These are phyloP conservation scores for Hemisphaericaspora xylofermentans DNA, from an alignment of 1,139 yeast genomes.

Conservation along the genomic window DNA sequence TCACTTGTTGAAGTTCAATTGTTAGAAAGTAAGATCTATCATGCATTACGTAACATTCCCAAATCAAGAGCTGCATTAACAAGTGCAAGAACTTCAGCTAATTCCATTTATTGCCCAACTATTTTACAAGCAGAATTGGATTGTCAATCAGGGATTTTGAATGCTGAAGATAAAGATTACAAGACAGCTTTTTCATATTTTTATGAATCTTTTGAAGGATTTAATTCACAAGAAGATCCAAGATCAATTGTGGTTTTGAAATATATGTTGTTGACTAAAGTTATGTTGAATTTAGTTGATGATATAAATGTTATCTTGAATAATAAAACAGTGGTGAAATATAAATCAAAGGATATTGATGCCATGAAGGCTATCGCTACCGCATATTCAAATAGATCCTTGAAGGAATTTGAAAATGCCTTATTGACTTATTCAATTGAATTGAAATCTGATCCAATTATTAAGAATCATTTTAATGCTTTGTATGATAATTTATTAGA, in stretches of 20 bases:
- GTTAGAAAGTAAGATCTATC: conserved; percentile 86
- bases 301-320: conserved; percentile 78
- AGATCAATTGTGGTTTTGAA: conserved; percentile 79
- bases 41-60: conserved; percentile 88
- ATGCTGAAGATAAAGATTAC: conserved; percentile 96
- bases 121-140: conserved; percentile 91
- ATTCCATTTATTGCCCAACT: conserved; percentile 95
- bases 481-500: conserved; percentile 90
- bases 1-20: conserved; percentile 94
- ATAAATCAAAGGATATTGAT: conserved; percentile 70
- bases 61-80: conserved; percentile 91
- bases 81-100: conserved; percentile 94
- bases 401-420: conserved; percentile 85
- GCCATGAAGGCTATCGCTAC: conserved; percentile 93
- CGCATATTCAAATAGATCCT: conserved; percentile 86
- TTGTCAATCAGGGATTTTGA: conserved; percentile 91
- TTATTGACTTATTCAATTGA: conserved; percentile 70
- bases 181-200: conserved; percentile 95
- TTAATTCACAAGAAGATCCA: conserved; percentile 58
- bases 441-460: conserved; percentile 81
- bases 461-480: conserved; percentile 89
- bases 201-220: conserved; percentile 92
- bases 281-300: conserved; percentile 85
- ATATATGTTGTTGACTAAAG: conserved; percentile 88
- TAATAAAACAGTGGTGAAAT: conserved; percentile 79